Conservation (phyloP, 495 filamentous ascomycete species). For the Neurospora tetrasperma region DNA sequence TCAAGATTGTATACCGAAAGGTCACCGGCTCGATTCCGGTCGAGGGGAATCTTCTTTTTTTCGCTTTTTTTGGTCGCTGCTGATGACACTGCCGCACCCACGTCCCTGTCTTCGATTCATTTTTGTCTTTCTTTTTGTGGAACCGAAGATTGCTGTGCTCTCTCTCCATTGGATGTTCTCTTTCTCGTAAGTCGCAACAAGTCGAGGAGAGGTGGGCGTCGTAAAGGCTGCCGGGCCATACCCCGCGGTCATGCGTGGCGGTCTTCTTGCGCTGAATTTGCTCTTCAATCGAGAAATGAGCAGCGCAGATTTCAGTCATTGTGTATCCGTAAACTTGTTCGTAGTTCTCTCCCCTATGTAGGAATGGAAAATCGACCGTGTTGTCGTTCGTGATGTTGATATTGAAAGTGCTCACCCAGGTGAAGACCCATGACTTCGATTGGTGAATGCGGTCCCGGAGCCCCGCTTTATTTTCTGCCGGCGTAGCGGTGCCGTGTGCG, state of each 20-base stretch:
- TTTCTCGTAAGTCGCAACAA: not conserved
- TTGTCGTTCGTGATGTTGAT: not conserved
- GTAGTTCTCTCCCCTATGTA: not conserved
- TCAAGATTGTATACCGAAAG: too few species aligned
- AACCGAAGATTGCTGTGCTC: not conserved
- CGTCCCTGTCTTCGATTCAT: not conserved
- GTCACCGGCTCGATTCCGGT: not conserved
- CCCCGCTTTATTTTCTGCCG: conserved; percentile 4
- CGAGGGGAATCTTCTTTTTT: not conserved
- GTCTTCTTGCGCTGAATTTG: not conserved
- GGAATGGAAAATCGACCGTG: not conserved
- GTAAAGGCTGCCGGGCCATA: not conserved
- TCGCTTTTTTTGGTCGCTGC: not conserved
- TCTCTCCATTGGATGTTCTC: not conserved
- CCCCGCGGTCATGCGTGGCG: not conserved
- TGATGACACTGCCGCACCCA: not conserved
- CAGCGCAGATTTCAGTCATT: not conserved
- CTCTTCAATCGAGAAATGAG: not conserved
- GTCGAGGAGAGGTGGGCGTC: not conserved
- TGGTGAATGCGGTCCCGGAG: not conserved
- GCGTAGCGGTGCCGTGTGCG: not conserved
- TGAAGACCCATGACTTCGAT: not conserved
- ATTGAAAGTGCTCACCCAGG: conserved; percentile 1
- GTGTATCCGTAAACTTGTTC: not conserved
- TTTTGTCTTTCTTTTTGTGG: not conserved